These are phyloP conservation scores for Clathrus columnatus DNA, from an alignment of 768 basidiomycete genomes.

Conservation along the genomic window DNA sequence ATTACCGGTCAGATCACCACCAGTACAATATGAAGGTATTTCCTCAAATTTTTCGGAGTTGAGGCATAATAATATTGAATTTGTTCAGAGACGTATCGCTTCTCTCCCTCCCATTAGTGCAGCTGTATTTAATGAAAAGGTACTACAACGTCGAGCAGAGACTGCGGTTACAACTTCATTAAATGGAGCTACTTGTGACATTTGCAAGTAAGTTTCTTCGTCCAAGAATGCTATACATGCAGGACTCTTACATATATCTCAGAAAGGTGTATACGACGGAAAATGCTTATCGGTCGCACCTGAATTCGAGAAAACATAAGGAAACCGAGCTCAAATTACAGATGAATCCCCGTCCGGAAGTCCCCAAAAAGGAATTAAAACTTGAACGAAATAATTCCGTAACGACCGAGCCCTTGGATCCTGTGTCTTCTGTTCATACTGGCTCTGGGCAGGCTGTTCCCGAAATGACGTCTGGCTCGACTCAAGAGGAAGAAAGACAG, in stretches of 20 bases:
- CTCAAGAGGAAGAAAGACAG: not conserved
- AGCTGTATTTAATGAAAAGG: constrained; percentile 77
- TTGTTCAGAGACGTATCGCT: constrained; percentile 64
- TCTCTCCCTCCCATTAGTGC: constrained; percentile 77
- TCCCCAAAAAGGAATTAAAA: constrained; percentile 6
- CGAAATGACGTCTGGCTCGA: constrained; percentile 16
- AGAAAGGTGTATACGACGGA: constrained; percentile 88
- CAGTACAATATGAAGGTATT: constrained; percentile 87
- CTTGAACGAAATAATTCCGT: not conserved
- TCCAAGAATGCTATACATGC: not conserved
- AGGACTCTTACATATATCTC: constrained; percentile 4
- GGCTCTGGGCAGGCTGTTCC: not conserved
- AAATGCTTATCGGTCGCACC: constrained; percentile 82
- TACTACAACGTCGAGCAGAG: constrained; percentile 68
- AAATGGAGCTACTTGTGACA: constrained; percentile 55
- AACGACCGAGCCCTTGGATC: not conserved
- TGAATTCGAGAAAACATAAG: constrained; percentile 83
- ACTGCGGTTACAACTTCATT: constrained; percentile 58
- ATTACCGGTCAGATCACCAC: constrained; percentile 93
- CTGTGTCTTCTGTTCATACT: not conserved
- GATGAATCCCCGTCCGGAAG: constrained; percentile 16
- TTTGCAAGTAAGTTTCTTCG: constrained; percentile 67
- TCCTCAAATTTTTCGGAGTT: not conserved
- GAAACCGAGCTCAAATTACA: constrained; percentile 57
- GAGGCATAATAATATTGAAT: not conserved